Base-by-base conservation (phyloP, 768 basidiomycete species). In the Multifurca ochricompacta region DNA sequence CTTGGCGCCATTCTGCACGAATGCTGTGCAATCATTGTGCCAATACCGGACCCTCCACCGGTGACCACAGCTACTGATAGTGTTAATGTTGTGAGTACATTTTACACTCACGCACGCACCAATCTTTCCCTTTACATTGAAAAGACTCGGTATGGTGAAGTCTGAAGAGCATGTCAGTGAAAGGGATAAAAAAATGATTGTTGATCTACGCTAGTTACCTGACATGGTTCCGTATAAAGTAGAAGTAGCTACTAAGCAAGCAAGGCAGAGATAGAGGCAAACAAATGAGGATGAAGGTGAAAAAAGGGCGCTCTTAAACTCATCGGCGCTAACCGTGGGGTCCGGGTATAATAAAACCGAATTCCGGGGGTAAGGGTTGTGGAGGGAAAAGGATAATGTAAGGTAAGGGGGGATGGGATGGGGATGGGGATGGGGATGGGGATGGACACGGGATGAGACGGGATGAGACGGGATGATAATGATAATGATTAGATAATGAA, bases 11-110 rank as follows among this genome's bases (percentile, higher is more conserved):
- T 93, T 92, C 69, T 84, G 80, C 1, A 85, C 87, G 61, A 90
- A 84, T 1, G 87, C 83, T 0, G 80, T 72, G 91, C 89, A 62
- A 93, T 91, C 79, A 89, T 85, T 63, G 79, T 82, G 7, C 91
- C 91, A 41, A 94, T 79, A 1, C 91, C 91, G 36, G 85, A 84
- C 44, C 86, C 81, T 19, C 91, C 91, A 2, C 91, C 91, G 1
- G 88, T 91, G 18, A 91, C 79, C 42, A 91, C 79, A 46, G 85
- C 87, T 85, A 41, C 28, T 19, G 2, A 27, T 9, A 5, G 9
- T 30, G 34, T 48, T 30, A n/a, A 13, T 6, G 6, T 23, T 30
- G 41, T 25, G 21, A 4, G 16, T 8, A 4, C n/a, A 4, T 37
- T 16, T 23, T 3, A 13, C 9, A 32, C 14, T 7, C 25, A 19